Evolutionary conservation across 2,329 filamentous ascomycete genomes (phyloP).

Genomic region (Fusarium subglutinans): DNA sequence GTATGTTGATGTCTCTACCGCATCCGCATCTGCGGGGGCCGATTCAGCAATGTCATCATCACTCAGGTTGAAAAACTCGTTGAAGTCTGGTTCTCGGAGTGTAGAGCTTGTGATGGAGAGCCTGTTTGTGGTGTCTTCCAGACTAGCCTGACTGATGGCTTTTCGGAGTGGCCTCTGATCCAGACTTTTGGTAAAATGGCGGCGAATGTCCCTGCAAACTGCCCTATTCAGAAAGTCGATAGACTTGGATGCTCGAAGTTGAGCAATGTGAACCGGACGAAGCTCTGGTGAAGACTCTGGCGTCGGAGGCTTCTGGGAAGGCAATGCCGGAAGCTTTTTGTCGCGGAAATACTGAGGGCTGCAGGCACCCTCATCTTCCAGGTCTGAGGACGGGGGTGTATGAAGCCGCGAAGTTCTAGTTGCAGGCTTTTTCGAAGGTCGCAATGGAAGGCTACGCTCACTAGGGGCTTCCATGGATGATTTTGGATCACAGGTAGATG

Average conservation of each 20-base stretch:
- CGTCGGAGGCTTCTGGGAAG: constrained; percentile 42
- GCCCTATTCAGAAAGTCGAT: constrained; percentile 43
- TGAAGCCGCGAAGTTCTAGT: constrained; percentile 40
- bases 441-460: constrained; percentile 40
- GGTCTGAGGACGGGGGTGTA: constrained; percentile 48
- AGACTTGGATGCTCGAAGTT: constrained; percentile 42
- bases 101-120: constrained; percentile 47
- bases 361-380: constrained; percentile 43
- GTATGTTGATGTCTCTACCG: constrained; percentile 12
- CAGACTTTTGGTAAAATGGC: constrained; percentile 41
- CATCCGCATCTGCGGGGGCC: constrained; percentile 34
- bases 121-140: constrained; percentile 41
- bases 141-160: constrained; percentile 45
- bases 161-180: constrained; percentile 39
- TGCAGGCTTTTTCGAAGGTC: constrained; percentile 37
- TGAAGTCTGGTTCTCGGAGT: constrained; percentile 61
- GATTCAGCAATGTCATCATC: constrained; percentile 68
- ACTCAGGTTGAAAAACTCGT: constrained; percentile 63
- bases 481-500: constrained; percentile 35
- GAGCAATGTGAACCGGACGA: constrained; percentile 42
- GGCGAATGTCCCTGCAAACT: constrained; percentile 40
- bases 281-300: constrained; percentile 49
- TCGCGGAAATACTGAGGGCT: constrained; percentile 33
- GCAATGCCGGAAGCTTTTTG: constrained; percentile 44
- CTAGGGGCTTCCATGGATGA: constrained; percentile 36